Conservation (phyloP, 257 asterid genomes). For the Linderniella brevidens region DNA sequence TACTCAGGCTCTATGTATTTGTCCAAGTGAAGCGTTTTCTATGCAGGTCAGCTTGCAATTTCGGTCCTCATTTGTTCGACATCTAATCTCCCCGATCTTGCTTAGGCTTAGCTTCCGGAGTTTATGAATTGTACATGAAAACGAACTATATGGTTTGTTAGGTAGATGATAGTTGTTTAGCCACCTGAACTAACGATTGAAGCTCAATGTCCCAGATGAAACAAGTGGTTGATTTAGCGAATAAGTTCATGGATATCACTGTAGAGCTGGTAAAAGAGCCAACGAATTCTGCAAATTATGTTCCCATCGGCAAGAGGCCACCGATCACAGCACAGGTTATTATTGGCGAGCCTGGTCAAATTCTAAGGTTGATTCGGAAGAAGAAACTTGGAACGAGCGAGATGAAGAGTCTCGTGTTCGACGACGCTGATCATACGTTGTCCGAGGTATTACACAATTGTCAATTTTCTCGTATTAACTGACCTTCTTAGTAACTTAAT, state of each 20-base stretch:
- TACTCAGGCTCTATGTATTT: conserved; percentile 94
- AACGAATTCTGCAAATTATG: conserved; percentile 24
- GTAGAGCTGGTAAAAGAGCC: conserved; percentile 73
- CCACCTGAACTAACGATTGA: conserved; percentile 2
- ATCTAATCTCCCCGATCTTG: too few species aligned
- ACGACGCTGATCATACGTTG: conserved; percentile 96
- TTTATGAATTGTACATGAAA: background rate
- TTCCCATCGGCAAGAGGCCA: conserved; percentile 40
- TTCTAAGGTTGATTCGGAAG: conserved; percentile 39
- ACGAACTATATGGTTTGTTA: conserved; percentile 4
- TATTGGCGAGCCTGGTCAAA: conserved; percentile 94
- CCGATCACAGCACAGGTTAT: conserved; percentile 64
- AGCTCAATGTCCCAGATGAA: conserved; percentile 38
- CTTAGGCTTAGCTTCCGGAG: too few species aligned
- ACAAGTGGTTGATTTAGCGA: conserved; percentile 89
- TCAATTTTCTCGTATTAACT: conserved; percentile 61
- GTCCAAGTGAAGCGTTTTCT: conserved; percentile 91
- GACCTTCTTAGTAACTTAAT: conserved; percentile 90
- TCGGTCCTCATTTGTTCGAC: too few species aligned
- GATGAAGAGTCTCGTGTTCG: conserved; percentile 84
- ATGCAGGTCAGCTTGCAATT: conserved; percentile 68
- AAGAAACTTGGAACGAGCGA: conserved; percentile 58
- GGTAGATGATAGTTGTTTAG: background rate
- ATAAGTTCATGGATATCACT: conserved; percentile 61
- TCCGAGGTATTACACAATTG: conserved; percentile 52